Evolutionary conservation across 2,329 filamentous ascomycete genomes (phyloP).

Genomic region (Elsinoe perseae): DNA sequence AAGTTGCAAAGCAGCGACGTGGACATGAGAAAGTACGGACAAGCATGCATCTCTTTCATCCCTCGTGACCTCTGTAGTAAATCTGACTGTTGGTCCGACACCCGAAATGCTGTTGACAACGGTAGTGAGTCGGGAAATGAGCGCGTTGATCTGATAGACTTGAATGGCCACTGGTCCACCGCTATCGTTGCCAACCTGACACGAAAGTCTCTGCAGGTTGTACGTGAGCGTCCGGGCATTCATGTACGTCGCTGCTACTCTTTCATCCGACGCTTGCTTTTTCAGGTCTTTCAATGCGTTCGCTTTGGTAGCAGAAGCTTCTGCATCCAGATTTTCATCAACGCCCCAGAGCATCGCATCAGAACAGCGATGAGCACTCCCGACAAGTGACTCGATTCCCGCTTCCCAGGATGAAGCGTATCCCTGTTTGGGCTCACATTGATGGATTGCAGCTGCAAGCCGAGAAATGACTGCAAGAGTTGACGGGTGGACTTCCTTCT

Average conservation of each 20-base stretch:
- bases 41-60: constrained; percentile 79
- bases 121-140: constrained; percentile 62
- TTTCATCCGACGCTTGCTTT: background rate
- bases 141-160: constrained; percentile 58
- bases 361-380: constrained; percentile 60
- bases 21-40: constrained; percentile 63
- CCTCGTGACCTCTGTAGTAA: constrained; percentile 64
- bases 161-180: constrained; percentile 59
- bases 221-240: constrained; percentile 51
- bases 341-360: constrained; percentile 73
- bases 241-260: background rate
- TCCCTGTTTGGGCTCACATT: constrained; percentile 72
- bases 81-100: constrained; percentile 37
- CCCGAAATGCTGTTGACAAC: constrained; percentile 33
- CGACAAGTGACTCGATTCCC: constrained; percentile 54
- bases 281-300: background rate
- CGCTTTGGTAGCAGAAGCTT: constrained; percentile 24
- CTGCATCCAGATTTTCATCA: constrained; percentile 72
- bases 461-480: constrained; percentile 15
- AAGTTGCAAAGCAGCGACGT: constrained; percentile 61
- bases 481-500: background rate
- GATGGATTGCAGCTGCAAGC: constrained; percentile 56
- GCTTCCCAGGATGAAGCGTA: constrained; percentile 71
- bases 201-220: constrained; percentile 58
- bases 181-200: constrained; percentile 57